These are phyloP conservation scores for Capsicum pubescens DNA, from an alignment of 257 asterid genomes.

Conservation along the genomic window DNA sequence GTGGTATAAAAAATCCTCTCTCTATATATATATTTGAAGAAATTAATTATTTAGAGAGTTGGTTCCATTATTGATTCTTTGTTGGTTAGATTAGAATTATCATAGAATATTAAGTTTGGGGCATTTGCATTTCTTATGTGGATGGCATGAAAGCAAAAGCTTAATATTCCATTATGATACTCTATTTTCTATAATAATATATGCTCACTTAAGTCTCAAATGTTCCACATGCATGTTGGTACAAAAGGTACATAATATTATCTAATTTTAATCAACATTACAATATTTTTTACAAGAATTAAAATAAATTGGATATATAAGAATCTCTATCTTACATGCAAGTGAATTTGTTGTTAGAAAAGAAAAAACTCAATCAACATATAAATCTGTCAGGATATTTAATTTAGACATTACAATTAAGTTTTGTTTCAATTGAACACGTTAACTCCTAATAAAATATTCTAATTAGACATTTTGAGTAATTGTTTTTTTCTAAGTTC, in stretches of 20 bases:
- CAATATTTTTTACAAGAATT: neutral
- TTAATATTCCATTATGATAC: slow-evolving; percentile 2
- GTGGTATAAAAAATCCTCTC: too few species aligned
- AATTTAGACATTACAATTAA: too few species aligned
- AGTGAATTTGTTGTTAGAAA: neutral
- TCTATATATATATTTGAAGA: too few species aligned
- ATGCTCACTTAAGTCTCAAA: slow-evolving; percentile 12
- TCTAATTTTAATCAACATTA: neutral
- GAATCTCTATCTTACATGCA: slow-evolving; percentile 37
- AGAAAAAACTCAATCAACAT: too few species aligned
- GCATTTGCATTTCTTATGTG: slow-evolving; percentile 25
- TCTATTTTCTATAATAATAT: slow-evolving; percentile 21
- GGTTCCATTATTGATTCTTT: slow-evolving; percentile 48
- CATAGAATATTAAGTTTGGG: neutral
- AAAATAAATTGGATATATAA: slow-evolving; percentile 32
- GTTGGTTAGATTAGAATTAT: slow-evolving; percentile 30
- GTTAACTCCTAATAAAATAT: too few species aligned
- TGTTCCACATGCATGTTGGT: slow-evolving; percentile 25
- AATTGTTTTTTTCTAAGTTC: neutral
- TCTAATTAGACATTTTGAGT: too few species aligned
- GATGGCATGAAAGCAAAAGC: slow-evolving; percentile 4
- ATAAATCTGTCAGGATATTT: too few species aligned
- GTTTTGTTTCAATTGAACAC: too few species aligned
- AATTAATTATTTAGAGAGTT: slow-evolving; percentile 31
- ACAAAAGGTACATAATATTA: neutral